Evolutionary conservation across 345 rosid genomes (phyloP), one percentile per base, ranked within the genome.

Genomic region (Eucalyptus regnans): DNA sequence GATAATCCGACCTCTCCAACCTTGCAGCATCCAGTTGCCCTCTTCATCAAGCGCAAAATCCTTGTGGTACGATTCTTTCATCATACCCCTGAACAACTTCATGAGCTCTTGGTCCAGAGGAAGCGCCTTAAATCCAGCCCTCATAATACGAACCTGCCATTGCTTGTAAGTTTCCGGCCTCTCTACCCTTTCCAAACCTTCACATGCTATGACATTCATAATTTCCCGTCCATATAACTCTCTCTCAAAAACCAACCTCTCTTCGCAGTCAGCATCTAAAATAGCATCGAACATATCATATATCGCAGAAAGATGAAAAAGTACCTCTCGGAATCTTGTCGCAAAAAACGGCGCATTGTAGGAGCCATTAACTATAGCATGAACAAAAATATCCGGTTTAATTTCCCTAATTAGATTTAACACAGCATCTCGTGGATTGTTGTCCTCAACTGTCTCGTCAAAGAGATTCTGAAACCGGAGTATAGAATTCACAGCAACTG

Each of bases 311-410:
- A 89, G 87, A 86, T 92, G 91, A 89, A 92, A 90, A 43, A 92
- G 89, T 7, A 92, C 89, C 89, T 90, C 93, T 88, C 89, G 88
- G 89, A 92, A 92, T 90, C 99, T 87, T 62, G 98, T 93, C 86
- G 92, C 37, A 41, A 92, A 92, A 51, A 90, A 90, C 1, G 93
- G 93, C 16, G 92, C 89, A 64, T 48, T 90, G 84, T 90, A 92
- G 27, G 91, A 89, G 46, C 93, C 93, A 60, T 90, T 92, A 4
- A 71, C 71, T 13, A 92, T 66, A 7, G 86, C 41, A 48, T 90
- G 93, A 29, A 88, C 56, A 44, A 90, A 91, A 49, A 91, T 62
- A 64, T 91, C 50, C 14, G 93, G 93, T 31, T 90, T 92, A 60
- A 88, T 92, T 87, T 88, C 89, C 48, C 92, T 86, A 87, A 92